A percentile compares a stretch with the other conserved stretches of the same genome.
phyloP scores from a whole-genome alignment of 2,329 filamentous ascomycete species.

The Penicillium sp. region DNA sequence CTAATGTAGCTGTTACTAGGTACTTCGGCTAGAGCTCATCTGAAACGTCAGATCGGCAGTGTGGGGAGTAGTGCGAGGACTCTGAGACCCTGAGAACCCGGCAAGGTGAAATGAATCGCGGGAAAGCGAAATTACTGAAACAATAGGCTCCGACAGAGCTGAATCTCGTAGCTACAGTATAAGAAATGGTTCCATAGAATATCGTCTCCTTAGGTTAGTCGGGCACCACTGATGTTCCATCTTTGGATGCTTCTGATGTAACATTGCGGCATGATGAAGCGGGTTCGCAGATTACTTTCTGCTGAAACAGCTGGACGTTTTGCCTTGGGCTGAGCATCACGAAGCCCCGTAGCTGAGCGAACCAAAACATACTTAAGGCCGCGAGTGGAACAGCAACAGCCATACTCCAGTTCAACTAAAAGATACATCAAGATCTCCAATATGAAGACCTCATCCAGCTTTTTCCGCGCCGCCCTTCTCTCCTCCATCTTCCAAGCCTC shows the following conservation, averaged over 20 bases:
- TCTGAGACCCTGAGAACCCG: neutral
- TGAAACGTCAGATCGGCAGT: slow-evolving; percentile 13
- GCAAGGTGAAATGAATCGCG: neutral
- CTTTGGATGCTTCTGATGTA: too few species aligned
- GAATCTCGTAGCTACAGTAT: too few species aligned
- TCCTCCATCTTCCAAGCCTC: slow-evolving; percentile 11
- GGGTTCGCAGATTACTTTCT: too few species aligned
- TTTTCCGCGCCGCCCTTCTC: slow-evolving; percentile 8
- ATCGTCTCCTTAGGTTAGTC: too few species aligned
- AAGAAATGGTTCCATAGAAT: neutral
- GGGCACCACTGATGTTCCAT: too few species aligned
- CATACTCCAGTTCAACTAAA: neutral
- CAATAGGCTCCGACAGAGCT: neutral
- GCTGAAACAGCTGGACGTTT: slow-evolving; percentile 10
- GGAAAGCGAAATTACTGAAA: neutral
- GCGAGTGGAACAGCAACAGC: neutral
- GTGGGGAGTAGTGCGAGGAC: neutral
- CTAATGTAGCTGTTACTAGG: slow-evolving; percentile 3
- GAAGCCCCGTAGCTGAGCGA: neutral
- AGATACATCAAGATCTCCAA: neutral
- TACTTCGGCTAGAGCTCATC: neutral
- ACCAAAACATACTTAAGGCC: neutral
- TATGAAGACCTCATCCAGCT: slow-evolving; percentile 10
- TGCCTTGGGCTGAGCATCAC: neutral
- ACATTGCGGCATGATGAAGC: too few species aligned